phyloP scores from a whole-genome alignment of 208 protist species.

The Angomonas deanei region DNA sequence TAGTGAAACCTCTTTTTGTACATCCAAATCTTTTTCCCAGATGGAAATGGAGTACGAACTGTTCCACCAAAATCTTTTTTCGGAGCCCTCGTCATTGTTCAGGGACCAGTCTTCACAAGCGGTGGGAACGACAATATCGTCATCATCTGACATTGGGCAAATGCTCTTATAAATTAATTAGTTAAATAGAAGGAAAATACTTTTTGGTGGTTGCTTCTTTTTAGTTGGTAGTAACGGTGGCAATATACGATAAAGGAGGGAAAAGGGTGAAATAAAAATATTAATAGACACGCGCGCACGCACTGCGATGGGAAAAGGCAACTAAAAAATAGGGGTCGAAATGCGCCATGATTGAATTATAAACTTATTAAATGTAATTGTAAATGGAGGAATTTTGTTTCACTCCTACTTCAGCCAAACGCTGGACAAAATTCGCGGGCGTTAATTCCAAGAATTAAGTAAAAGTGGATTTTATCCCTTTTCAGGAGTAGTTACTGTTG shows the following conservation, averaged over 20 bases:
- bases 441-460: too few species aligned
- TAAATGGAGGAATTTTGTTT: too few species aligned
- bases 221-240: not conserved
- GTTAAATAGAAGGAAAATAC: slow-evolving; percentile 10
- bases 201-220: too few species aligned
- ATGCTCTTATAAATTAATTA: not conserved
- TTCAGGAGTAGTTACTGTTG: not conserved
- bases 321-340: too few species aligned
- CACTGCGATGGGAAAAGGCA: too few species aligned
- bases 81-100: slow-evolving; percentile 39
- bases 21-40: slow-evolving; percentile 43
- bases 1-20: slow-evolving; percentile 20
- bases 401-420: too few species aligned
- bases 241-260: slow-evolving; percentile 3
- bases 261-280: slow-evolving; percentile 6
- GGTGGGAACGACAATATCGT: slow-evolving; percentile 32
- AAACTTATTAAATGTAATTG: too few species aligned
- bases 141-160: not conserved
- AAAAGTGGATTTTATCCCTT: too few species aligned
- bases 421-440: too few species aligned
- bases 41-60: slow-evolving; percentile 62
- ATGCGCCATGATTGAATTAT: too few species aligned
- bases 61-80: slow-evolving; percentile 72
- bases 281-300: not conserved
- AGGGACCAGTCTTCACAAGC: slow-evolving; percentile 65